Base-by-base conservation (phyloP, 1,284 basidiomycete genomes). In the Cerrena zonata region DNA sequence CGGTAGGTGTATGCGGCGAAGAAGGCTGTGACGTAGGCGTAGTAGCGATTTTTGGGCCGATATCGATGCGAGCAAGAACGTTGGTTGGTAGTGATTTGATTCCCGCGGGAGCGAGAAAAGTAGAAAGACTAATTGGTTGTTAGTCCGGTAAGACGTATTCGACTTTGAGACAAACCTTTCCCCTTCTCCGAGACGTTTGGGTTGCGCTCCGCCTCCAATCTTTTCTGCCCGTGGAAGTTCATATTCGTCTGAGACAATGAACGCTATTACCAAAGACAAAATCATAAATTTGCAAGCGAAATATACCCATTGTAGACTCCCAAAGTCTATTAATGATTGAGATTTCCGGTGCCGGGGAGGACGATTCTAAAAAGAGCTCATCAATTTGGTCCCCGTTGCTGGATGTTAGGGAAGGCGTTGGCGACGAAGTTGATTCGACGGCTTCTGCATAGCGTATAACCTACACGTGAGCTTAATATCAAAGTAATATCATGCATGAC, bases 291-390 rank as follows among this genome's bases (percentile, higher is more conserved):
- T 45, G n/a, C 24, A 30, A 48, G 4, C 15, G 19, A 12, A 3
- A 49, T 55, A 38, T 49, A 76, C 78, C 78, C 64, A 81, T 73
- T 53, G 70, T 74, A 4, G 65, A 62, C 22, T 66, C 63, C 39
- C 69, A 54, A 18, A 73, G 55, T 18, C 65, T 56, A 46, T 71
- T 65, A 23, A 69, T 52, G 24, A 66, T 61, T 0, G 55, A 55
- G 2, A 61, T 58, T 57, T 43, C 49, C 61, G 64, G 5, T 66
- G 18, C 25, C 15, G 44, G 54, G 1, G 77, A 69, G 10, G 77
- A 74, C 2, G 75, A 75, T 4, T 68, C 61, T 24, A 71, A 56
- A 61, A 78, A 74, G 21, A 79, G 55, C 45, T 73, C 71, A 50
- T 78, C 73, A 18, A 70, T 60, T 44, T 73, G 47, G 23, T 50